Evolutionary conservation across 495 filamentous ascomycete species (phyloP), one percentile per base, ranked within the genome.

Genomic region (Podospora pseudocomata): DNA sequence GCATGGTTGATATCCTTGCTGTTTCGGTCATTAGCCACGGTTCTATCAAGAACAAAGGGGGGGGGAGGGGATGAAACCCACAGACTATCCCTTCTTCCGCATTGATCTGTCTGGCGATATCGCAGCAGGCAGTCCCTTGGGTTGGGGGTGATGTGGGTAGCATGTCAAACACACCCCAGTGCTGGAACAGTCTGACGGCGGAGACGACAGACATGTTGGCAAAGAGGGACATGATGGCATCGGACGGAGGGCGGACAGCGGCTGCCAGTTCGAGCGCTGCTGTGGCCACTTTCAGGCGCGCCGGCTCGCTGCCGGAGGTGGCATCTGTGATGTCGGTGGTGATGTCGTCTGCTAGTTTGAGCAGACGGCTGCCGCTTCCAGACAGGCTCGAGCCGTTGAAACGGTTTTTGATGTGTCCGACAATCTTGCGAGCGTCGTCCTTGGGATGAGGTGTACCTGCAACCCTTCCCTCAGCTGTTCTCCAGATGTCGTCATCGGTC

Each of bases 151-250:
- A 23, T 23, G 23, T 23, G 7, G 79, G 78, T 23, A 81, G 77
- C 20, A 59, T 59, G 32, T 79, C 77, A 30, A 80, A 80, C 7
- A 76, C 72, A 15, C 73, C 66, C 78, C 78, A 81, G 63, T 76
- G 63, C 58, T 73, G 70, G 44, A 75, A 81, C 23, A 79, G 65
- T 5, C 72, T 72, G 16, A 79, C 70, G 39, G 74, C 75, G 0
- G 75, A 77, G 2, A 74, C 72, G 54, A 71, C 60, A 16, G 69
- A 67, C 64, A 72, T 73, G 23, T 69, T 67, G 58, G 64, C 58
- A 53, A 77, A 77, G 66, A 68, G 70, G 54, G 67, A 65, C 75
- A 77, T 74, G 61, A 77, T 72, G 23, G 63, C 39, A 27, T 77
- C 75, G 16, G 61, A 69, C 0, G 72, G 73, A 2, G 73, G 63